These are phyloP conservation scores for Teratosphaeria destructans DNA, from an alignment of 2,329 filamentous ascomycete species.

Conservation along the genomic window DNA sequence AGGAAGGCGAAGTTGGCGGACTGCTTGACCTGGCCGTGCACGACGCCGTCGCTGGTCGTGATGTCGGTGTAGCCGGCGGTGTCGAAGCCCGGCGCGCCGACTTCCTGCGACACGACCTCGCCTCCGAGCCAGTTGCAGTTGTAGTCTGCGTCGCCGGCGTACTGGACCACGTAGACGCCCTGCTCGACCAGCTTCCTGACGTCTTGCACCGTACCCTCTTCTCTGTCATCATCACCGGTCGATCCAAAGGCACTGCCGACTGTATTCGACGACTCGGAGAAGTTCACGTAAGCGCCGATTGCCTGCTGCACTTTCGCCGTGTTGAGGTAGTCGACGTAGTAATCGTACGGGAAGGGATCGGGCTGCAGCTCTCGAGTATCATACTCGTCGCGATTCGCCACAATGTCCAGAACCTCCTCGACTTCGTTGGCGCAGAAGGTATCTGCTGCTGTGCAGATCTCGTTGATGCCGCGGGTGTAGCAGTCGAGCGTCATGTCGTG, in stretches of 20 bases:
- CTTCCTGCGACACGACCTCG: conserved; percentile 30
- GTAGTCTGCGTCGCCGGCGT: conserved; percentile 38
- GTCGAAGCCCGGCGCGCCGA: conserved; percentile 32
- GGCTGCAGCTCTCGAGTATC: conserved; percentile 46
- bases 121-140: conserved; percentile 40
- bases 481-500: conserved; percentile 46
- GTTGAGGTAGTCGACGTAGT: conserved; percentile 51
- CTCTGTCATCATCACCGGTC: conserved; percentile 41
- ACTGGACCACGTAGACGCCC: conserved; percentile 32
- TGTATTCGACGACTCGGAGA: conserved; percentile 31
- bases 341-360: conserved; percentile 48
- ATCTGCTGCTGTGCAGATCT: conserved; percentile 44
- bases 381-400: conserved; percentile 47
- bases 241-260: conserved; percentile 35
- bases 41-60: conserved; percentile 31
- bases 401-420: conserved; percentile 41
- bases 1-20: conserved; percentile 41
- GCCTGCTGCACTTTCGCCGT: conserved; percentile 42
- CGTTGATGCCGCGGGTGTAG: conserved; percentile 39
- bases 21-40: conserved; percentile 45
- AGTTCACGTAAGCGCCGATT: conserved; percentile 51
- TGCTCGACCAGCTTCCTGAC: conserved; percentile 29
- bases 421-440: conserved; percentile 45
- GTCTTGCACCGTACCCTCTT: conserved; percentile 32
- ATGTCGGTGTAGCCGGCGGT: conserved; percentile 41